These are phyloP conservation scores for Penicillium vulpinum DNA, from an alignment of 2,329 filamentous ascomycete species.

Conservation along the genomic window DNA sequence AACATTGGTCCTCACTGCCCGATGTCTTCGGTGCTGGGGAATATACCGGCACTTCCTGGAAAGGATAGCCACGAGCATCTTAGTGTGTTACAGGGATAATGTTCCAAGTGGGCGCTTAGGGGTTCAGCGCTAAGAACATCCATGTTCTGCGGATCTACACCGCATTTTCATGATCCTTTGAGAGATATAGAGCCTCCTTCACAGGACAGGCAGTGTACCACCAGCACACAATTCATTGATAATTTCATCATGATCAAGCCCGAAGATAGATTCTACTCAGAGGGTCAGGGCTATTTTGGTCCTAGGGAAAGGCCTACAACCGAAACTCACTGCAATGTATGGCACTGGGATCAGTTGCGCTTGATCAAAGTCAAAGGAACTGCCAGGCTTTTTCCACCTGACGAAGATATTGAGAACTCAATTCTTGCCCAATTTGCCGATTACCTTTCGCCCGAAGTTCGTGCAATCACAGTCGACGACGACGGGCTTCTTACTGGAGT, in stretches of 20 bases:
- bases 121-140: neutral
- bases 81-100: neutral
- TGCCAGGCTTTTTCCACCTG: conserved; percentile 22
- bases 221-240: neutral
- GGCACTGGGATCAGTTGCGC: conserved; percentile 25
- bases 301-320: conserved; percentile 16
- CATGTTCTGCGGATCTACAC: neutral
- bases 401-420: conserved; percentile 17
- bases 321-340: conserved; percentile 24
- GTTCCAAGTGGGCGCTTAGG: neutral
- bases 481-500: conserved; percentile 20
- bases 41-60: neutral
- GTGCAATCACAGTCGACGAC: conserved; percentile 20
- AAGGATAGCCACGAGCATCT: neutral
- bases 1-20: neutral
- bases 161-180: neutral
- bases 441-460: conserved; percentile 19
- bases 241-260: neutral
- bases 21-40: neutral
- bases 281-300: conserved; percentile 20
- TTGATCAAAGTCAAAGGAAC: conserved; percentile 27
- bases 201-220: neutral
- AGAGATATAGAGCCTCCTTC: neutral
- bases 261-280: conserved; percentile 13
- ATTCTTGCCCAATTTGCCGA: conserved; percentile 21